Percentiles rank a stretch among this genome's conserved stretches.
Conservation (phyloP, 108 stramenopile genomes). For the Epithemia pelagica region DNA sequence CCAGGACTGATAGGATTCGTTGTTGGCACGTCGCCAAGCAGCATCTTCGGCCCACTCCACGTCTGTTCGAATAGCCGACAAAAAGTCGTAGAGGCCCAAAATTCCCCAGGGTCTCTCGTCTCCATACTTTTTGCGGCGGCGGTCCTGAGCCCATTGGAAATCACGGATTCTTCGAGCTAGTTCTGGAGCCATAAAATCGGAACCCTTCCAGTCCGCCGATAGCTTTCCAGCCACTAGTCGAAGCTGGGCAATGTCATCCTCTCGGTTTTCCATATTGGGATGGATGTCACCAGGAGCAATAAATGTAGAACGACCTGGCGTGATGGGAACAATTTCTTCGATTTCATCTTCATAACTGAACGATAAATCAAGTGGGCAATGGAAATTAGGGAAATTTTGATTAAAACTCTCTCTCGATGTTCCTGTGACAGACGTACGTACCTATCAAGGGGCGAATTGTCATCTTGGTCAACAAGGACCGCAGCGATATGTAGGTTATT, state of each 20-base stretch:
- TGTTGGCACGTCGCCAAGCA: constrained; percentile 63
- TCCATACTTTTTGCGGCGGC: constrained; percentile 75
- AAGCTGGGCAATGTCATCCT: constrained; percentile 70
- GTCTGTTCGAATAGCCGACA: constrained; percentile 61
- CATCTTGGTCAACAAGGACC: neutral
- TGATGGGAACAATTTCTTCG: neutral
- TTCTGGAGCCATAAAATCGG: constrained; percentile 65
- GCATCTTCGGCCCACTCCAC: constrained; percentile 91
- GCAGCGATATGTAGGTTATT: neutral
- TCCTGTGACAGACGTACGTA: too few species aligned
- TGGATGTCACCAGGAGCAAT: constrained; percentile 35
- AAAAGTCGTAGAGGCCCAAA: constrained; percentile 74
- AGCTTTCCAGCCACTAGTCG: constrained; percentile 70
- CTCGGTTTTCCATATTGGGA: constrained; percentile 40
- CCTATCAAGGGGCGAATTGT: neutral
- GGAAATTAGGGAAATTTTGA: too few species aligned
- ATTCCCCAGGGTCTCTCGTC: constrained; percentile 82
- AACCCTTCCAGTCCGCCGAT: constrained; percentile 60
- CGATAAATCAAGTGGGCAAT: too few species aligned
- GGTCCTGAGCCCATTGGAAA: constrained; percentile 83
- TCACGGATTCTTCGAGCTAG: constrained; percentile 66
- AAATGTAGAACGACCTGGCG: constrained; percentile 12
- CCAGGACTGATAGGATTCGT: constrained; percentile 74
- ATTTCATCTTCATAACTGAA: constrained; percentile 5
- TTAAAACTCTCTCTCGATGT: too few species aligned